A percentile compares a stretch with the other conserved stretches of the same genome.
These are phyloP conservation scores for Xylaria sp. DNA, from an alignment of 2,329 filamentous ascomycete species.

Conservation along the genomic window DNA sequence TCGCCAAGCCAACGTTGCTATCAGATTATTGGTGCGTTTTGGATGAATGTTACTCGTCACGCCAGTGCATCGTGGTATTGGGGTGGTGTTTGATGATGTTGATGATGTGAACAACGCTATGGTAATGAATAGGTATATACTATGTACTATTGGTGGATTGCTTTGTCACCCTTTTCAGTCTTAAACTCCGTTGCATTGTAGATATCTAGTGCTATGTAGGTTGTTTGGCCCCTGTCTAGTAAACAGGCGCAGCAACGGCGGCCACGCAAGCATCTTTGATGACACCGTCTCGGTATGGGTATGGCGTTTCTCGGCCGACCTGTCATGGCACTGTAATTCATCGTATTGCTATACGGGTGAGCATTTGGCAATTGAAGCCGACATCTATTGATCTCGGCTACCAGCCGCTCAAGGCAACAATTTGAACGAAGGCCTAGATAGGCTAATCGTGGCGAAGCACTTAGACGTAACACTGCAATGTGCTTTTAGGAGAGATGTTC, in stretches of 20 bases:
- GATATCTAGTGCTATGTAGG: background rate
- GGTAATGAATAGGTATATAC: background rate
- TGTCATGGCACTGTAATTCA: background rate
- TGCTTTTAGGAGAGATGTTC: background rate
- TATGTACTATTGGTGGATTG: background rate
- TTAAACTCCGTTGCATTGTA: background rate
- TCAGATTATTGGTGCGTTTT: background rate
- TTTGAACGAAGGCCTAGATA: constrained; percentile 5
- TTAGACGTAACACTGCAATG: constrained; percentile 2
- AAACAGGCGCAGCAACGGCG: constrained; percentile 18
- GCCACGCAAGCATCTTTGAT: constrained; percentile 18
- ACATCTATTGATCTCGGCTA: background rate
- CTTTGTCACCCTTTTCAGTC: background rate
- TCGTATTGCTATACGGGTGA: background rate
- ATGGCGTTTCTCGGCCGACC: background rate
- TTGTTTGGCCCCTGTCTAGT: background rate
- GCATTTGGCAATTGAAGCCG: background rate
- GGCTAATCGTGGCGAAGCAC: constrained; percentile 24
- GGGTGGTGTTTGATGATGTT: too few relatives aligned
- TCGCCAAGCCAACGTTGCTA: background rate
- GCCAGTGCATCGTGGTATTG: background rate
- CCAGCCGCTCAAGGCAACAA: constrained; percentile 4
- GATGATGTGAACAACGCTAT: background rate
- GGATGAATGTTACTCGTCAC: background rate
- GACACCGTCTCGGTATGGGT: constrained; percentile 8